Conservation (phyloP, 1,284 basidiomycete genomes). For the Microbotryomycetes sp. region DNA sequence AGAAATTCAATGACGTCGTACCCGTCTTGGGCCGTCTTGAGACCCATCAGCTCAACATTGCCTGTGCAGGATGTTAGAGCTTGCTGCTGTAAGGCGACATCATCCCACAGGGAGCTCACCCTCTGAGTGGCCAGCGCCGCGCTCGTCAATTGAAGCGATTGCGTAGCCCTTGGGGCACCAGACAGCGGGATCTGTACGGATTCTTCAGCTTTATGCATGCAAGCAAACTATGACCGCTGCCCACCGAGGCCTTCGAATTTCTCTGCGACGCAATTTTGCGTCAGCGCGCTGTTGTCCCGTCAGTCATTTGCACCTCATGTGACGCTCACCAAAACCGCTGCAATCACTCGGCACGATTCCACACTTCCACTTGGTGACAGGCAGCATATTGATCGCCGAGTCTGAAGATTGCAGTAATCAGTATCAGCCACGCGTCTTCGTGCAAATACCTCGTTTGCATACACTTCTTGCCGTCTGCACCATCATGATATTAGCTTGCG, state of each 20-base stretch:
- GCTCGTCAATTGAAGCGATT: constrained; percentile 30
- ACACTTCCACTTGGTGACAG: not conserved
- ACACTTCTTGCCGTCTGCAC: not conserved
- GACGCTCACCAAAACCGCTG: not conserved
- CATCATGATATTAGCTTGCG: not conserved
- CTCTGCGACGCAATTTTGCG: constrained; percentile 30
- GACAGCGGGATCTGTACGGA: constrained; percentile 39
- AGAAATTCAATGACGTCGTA: constrained; percentile 28
- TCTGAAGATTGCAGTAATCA: not conserved
- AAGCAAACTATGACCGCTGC: not conserved
- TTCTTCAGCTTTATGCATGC: too few species aligned
- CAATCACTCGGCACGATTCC: not conserved
- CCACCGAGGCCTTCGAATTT: constrained; percentile 29
- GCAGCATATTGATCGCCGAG: not conserved
- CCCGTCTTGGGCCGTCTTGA: constrained; percentile 25
- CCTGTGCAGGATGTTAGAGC: constrained; percentile 21
- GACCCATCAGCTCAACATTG: constrained; percentile 21
- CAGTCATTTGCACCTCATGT: too few species aligned
- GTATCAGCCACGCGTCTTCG: too few species aligned
- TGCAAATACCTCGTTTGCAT: too few species aligned
- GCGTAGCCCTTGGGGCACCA: constrained; percentile 32
- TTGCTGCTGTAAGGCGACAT: constrained; percentile 23
- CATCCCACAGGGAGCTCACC: too few species aligned
- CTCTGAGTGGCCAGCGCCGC: constrained; percentile 20
- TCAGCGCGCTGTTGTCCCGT: too few species aligned